Conservation (phyloP, 345 rosid species). For the Heritiera fomes region DNA sequence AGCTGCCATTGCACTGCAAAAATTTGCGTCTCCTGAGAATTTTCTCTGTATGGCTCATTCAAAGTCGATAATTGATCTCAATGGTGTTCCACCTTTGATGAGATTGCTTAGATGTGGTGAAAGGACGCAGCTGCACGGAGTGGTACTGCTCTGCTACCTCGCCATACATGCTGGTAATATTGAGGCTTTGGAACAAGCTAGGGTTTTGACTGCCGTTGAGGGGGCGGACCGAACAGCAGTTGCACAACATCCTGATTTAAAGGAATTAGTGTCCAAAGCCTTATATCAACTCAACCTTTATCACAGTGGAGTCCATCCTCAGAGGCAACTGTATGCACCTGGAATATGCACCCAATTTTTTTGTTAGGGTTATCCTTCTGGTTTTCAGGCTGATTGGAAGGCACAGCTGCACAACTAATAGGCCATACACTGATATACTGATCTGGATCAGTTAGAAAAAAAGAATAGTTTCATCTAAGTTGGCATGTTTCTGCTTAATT, state of each 20-base stretch:
- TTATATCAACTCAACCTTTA: constrained; percentile 63
- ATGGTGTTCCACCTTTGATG: constrained; percentile 58
- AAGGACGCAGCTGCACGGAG: constrained; percentile 52
- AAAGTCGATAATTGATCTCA: constrained; percentile 61
- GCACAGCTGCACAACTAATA: not conserved
- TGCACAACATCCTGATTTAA: constrained; percentile 62
- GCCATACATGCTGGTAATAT: constrained; percentile 63
- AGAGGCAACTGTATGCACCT: constrained; percentile 39
- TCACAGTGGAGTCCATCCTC: constrained; percentile 58
- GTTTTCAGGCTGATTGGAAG: not conserved
- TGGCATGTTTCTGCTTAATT: not conserved
- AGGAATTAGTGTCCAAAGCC: constrained; percentile 64
- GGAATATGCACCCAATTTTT: constrained; percentile 16
- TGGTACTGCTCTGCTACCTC: constrained; percentile 76
- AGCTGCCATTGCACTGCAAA: constrained; percentile 72
- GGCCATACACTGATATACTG: constrained; percentile 15
- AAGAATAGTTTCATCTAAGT: constrained; percentile 9
- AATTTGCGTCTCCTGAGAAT: constrained; percentile 64
- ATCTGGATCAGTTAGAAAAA: constrained; percentile 7
- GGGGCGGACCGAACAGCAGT: constrained; percentile 60
- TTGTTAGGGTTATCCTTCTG: constrained; percentile 7
- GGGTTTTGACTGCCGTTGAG: constrained; percentile 77
- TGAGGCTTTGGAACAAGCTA: constrained; percentile 59
- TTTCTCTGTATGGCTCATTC: constrained; percentile 64
- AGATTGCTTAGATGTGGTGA: constrained; percentile 69